phyloP scores from a whole-genome alignment of 1,284 basidiomycete species.

The Porodaedalea pini region DNA sequence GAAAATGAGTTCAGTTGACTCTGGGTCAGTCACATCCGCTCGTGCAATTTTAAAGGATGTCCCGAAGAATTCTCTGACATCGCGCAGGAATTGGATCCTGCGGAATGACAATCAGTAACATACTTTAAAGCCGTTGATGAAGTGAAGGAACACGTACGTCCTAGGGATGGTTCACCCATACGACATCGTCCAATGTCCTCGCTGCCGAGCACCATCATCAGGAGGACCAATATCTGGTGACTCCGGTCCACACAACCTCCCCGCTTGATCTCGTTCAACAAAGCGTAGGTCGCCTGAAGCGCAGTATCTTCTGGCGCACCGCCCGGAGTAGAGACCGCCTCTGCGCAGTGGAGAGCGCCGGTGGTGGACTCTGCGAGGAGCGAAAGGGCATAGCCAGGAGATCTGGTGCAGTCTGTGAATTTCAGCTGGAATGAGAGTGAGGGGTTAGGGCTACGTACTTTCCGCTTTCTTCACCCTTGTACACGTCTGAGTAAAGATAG shows the following conservation, averaged over 20 bases:
- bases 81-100: slow-evolving; percentile 88
- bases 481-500: slow-evolving; percentile 97
- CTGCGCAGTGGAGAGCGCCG: slow-evolving; percentile 82
- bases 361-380: slow-evolving; percentile 93
- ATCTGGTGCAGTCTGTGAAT: slow-evolving; percentile 47
- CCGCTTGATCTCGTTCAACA: slow-evolving; percentile 75
- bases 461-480: slow-evolving; percentile 95
- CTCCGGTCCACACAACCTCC: slow-evolving; percentile 91
- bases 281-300: slow-evolving; percentile 68
- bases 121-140: neutral
- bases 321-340: slow-evolving; percentile 77
- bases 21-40: slow-evolving; percentile 45
- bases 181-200: slow-evolving; percentile 92
- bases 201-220: slow-evolving; percentile 93
- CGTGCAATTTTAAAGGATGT: slow-evolving; percentile 46
- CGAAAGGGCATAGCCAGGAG: slow-evolving; percentile 92
- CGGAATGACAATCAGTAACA: slow-evolving; percentile 3
- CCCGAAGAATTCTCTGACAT: slow-evolving; percentile 81
- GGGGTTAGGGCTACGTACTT: slow-evolving; percentile 55
- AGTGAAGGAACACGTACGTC: slow-evolving; percentile 62
- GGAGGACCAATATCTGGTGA: slow-evolving; percentile 85
- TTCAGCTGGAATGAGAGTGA: neutral
- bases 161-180: slow-evolving; percentile 80
- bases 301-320: slow-evolving; percentile 93
- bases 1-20: slow-evolving; percentile 57